Percentiles rank a stretch among this genome's conserved stretches.
phyloP scores from a whole-genome alignment of 2,329 filamentous ascomycete genomes.

The Pseudocercospora vitis region DNA sequence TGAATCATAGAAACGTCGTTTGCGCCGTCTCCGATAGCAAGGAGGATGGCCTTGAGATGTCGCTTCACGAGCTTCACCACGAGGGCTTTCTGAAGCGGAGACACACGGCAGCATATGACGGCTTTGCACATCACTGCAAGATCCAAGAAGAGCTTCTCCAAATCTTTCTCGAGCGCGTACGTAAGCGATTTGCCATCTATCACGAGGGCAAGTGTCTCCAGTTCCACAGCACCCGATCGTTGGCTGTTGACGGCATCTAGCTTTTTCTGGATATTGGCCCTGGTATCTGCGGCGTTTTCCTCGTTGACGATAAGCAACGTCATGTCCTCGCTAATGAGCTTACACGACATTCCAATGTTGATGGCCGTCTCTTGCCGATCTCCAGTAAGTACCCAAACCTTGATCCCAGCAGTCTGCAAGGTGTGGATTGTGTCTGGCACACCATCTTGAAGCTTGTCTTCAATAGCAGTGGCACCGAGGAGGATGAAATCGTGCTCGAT shows the following conservation, averaged over 20 bases:
- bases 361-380: slow-evolving; percentile 98
- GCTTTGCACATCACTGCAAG: slow-evolving; percentile 95
- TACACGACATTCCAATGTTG: slow-evolving; percentile 99
- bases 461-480: slow-evolving; percentile 92
- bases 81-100: slow-evolving; percentile 91
- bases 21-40: slow-evolving; percentile 94
- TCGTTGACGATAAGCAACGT: slow-evolving; percentile 96
- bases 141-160: slow-evolving; percentile 91
- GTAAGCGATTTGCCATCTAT: slow-evolving; percentile 97
- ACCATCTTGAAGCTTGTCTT: slow-evolving; percentile 94
- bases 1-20: slow-evolving; percentile 99
- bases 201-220: slow-evolving; percentile 83
- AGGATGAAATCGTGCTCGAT: slow-evolving; percentile 91
- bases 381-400: slow-evolving; percentile 96
- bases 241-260: slow-evolving; percentile 86
- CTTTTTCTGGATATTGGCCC: slow-evolving; percentile 91
- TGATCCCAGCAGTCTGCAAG: slow-evolving; percentile 93
- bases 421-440: slow-evolving; percentile 98
- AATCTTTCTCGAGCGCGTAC: slow-evolving; percentile 85
- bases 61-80: slow-evolving; percentile 98
- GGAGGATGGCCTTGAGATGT: slow-evolving; percentile 83
- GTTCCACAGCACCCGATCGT: slow-evolving; percentile 70
- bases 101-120: slow-evolving; percentile 96
- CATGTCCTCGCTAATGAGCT: slow-evolving; percentile 98
- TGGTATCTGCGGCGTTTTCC: slow-evolving; percentile 72